These are phyloP conservation scores for Vanrija sp. DNA, from an alignment of 1,284 basidiomycete genomes.

Conservation along the genomic window DNA sequence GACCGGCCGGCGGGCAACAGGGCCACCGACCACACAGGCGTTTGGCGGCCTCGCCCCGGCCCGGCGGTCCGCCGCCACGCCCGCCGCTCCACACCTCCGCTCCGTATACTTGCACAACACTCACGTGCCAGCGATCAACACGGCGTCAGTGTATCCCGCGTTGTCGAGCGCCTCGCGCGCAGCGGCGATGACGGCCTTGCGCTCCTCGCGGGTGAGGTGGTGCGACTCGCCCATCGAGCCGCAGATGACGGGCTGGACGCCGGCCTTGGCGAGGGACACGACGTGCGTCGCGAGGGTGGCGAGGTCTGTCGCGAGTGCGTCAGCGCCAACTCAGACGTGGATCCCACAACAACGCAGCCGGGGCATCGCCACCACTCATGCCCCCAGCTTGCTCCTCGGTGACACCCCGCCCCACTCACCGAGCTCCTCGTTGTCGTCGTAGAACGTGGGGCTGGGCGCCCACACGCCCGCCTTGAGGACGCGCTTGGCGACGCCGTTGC, in stretches of 20 bases:
- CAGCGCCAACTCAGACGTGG: background rate
- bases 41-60: too few relatives aligned
- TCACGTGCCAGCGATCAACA: conserved; percentile 72
- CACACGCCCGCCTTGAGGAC: conserved; percentile 72
- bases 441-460: conserved; percentile 82
- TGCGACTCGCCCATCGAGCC: conserved; percentile 62
- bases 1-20: background rate
- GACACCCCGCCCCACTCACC: conserved; percentile 54
- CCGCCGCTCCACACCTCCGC: background rate
- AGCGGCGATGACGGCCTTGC: conserved; percentile 63
- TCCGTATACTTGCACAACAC: conserved; percentile 11
- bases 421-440: conserved; percentile 72
- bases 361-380: conserved; percentile 21
- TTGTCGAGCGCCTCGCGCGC: conserved; percentile 69
- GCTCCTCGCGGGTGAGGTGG: conserved; percentile 72
- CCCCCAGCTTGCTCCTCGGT: too few relatives aligned
- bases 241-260: conserved; percentile 69
- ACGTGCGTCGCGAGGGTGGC: conserved; percentile 70
- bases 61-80: background rate
- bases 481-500: conserved; percentile 45
- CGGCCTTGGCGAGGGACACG: conserved; percentile 63
- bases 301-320: conserved; percentile 56
- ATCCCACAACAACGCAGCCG: conserved; percentile 54
- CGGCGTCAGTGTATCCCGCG: conserved; percentile 59
- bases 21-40: too few relatives aligned